Evolutionary conservation across 257 asterid species (phyloP).

Genomic region (Verbena officinalis): DNA sequence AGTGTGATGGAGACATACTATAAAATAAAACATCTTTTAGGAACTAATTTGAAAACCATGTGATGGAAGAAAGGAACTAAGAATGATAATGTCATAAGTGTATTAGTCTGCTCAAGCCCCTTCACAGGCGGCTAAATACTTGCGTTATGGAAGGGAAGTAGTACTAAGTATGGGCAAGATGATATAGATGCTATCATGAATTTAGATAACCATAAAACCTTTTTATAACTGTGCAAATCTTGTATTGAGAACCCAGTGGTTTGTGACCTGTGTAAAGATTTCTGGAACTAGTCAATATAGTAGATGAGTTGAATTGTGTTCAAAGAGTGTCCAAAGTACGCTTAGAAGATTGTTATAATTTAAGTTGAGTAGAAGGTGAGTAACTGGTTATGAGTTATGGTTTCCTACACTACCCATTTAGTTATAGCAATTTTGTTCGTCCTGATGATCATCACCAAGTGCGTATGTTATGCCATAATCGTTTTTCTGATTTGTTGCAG

Average conservation of each 20-base stretch:
- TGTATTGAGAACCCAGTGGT: background rate
- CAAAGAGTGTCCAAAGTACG: background rate
- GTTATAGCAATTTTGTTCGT: background rate
- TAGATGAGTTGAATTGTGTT: background rate
- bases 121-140: background rate
- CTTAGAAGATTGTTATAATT: no score
- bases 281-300: background rate
- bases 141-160: no score
- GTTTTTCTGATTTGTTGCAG: conserved; percentile 48
- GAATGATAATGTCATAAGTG: background rate
- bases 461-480: conserved; percentile 6
- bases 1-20: background rate
- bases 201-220: no score
- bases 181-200: no score
- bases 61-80: background rate
- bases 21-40: background rate
- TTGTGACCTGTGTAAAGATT: background rate
- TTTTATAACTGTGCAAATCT: no score
- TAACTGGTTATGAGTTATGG: conserved; percentile 14
- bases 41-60: background rate
- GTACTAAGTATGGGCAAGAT: no score
- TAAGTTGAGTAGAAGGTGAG: no score
- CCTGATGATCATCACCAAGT: background rate
- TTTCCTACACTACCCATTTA: background rate
- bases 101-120: background rate